These are phyloP conservation scores for Pezicula carpinea DNA, from an alignment of 2,329 filamentous ascomycete species.

Conservation along the genomic window DNA sequence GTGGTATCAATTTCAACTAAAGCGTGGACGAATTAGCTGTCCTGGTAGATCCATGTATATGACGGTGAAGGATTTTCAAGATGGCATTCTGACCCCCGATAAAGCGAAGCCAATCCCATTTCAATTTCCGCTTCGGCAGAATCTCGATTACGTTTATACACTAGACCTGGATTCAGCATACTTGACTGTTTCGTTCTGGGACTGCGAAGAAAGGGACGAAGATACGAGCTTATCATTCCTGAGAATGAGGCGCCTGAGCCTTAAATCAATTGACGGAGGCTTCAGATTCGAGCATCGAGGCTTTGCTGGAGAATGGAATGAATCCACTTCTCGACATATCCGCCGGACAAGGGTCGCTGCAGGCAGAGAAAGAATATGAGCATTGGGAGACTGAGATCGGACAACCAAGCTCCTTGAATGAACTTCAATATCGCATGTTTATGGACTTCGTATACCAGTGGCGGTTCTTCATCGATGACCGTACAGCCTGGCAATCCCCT, in stretches of 20 bases:
- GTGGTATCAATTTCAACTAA: conserved; percentile 4
- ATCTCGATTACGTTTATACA: conserved; percentile 2
- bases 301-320: conserved; percentile 35
- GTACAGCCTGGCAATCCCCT: conserved; percentile 4
- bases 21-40: conserved; percentile 1
- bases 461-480: conserved; percentile 6
- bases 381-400: conserved; percentile 5
- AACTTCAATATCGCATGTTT: conserved; percentile 8
- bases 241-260: neutral
- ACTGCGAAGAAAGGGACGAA: conserved; percentile 4
- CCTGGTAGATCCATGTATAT: neutral
- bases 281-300: neutral
- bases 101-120: neutral
- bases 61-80: conserved; percentile 1
- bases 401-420: conserved; percentile 8
- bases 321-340: conserved; percentile 18
- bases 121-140: neutral
- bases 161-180: conserved; percentile 2
- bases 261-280: neutral
- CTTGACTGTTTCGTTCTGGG: conserved; percentile 5
- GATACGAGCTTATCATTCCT: neutral
- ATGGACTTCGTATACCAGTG: conserved; percentile 8
- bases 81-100: neutral
- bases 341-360: conserved; percentile 3
- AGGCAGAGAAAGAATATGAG: conserved; percentile 6